Conservation (phyloP, 1,284 basidiomycete genomes). For the Cerrena zonata region DNA sequence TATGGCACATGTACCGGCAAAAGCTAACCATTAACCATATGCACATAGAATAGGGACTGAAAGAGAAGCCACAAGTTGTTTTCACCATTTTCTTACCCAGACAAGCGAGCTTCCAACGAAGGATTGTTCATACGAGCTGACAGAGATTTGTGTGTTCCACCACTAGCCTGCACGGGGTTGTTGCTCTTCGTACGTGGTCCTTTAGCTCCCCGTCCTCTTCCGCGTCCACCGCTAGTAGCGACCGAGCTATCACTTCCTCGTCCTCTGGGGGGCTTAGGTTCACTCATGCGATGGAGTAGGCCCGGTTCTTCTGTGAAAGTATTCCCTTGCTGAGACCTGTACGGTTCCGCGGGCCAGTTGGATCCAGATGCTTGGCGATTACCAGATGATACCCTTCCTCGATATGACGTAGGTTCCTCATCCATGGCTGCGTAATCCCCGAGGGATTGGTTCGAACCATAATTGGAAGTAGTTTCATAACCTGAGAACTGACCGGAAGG, state of each 20-base stretch:
- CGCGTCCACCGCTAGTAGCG: neutral
- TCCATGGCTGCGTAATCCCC: too few relatives aligned
- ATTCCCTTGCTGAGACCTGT: neutral
- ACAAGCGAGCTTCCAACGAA: neutral
- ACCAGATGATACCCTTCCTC: too few relatives aligned
- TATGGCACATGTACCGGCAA: too few relatives aligned
- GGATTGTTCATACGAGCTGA: neutral
- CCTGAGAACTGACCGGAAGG: too few relatives aligned
- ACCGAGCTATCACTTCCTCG: neutral
- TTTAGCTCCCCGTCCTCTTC: neutral
- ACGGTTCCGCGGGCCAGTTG: neutral
- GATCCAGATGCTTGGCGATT: neutral
- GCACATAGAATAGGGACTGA: too few relatives aligned
- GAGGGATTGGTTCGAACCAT: too few relatives aligned
- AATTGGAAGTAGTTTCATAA: too few relatives aligned
- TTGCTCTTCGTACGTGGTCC: neutral
- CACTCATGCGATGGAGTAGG: neutral
- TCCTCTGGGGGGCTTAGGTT: neutral
- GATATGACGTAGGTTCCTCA: too few relatives aligned
- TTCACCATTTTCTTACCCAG: too few relatives aligned
- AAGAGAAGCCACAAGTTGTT: too few relatives aligned
- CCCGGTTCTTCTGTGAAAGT: neutral
- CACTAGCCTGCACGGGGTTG: neutral
- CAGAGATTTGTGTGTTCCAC: neutral
- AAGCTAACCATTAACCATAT: too few relatives aligned